Evolutionary conservation across 345 rosid genomes (phyloP).

Genomic region (Ricinus communis): DNA sequence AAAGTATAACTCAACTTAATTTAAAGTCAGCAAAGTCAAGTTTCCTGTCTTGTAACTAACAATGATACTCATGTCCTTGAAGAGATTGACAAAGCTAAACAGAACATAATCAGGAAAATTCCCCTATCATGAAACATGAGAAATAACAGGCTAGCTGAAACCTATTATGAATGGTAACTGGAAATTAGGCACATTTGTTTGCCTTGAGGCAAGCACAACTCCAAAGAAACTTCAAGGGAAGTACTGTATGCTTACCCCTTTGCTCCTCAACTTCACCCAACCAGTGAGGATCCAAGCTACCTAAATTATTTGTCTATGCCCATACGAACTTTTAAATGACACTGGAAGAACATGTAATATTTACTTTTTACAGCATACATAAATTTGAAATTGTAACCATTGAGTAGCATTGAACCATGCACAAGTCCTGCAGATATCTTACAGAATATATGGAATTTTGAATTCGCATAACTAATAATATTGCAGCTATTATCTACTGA

Average conservation of each 20-base stretch:
- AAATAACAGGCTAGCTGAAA: neutral
- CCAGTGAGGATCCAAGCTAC: neutral
- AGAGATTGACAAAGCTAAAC: neutral
- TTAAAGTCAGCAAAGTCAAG: neutral
- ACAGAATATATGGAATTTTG: neutral
- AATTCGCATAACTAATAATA: neutral
- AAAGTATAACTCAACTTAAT: neutral
- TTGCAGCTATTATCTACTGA: slow-evolving; percentile 2
- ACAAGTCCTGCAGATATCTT: slow-evolving; percentile 4
- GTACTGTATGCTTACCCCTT: neutral
- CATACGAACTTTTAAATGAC: neutral
- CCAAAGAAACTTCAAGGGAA: neutral
- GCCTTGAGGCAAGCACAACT: neutral
- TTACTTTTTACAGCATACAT: neutral
- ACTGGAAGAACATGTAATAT: neutral
- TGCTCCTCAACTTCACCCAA: neutral
- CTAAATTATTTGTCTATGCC: neutral
- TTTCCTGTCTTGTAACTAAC: neutral
- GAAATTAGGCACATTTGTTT: neutral
- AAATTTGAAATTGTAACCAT: neutral
- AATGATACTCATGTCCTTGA: neutral
- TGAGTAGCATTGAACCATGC: neutral
- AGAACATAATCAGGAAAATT: neutral
- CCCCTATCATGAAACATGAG: neutral
- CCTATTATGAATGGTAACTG: neutral